A percentile compares a stretch with the other conserved stretches of the same genome.
phyloP scores from a whole-genome alignment of 495 filamentous ascomycete genomes.

The Penicillium tannophilum region DNA sequence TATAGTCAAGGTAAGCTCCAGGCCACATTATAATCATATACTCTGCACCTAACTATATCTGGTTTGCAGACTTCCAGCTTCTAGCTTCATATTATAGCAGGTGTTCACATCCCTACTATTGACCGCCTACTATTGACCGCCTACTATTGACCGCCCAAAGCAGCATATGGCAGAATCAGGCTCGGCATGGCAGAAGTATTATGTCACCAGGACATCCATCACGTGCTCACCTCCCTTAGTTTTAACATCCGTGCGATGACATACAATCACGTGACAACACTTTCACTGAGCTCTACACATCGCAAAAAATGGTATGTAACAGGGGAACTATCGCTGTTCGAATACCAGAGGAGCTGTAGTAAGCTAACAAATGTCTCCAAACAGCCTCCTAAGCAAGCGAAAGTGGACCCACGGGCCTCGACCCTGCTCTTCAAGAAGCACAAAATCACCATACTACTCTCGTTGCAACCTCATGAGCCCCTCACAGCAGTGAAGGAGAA shows the following conservation, averaged over 20 bases:
- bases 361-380: neutral
- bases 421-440: conserved; percentile 80
- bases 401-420: conserved; percentile 44
- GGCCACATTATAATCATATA: neutral
- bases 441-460: conserved; percentile 75
- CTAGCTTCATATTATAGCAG: neutral
- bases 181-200: too few relatives aligned
- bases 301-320: conserved; percentile 22
- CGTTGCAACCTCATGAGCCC: conserved; percentile 60
- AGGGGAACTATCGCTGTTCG: neutral
- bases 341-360: too few relatives aligned
- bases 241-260: neutral
- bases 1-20: neutral
- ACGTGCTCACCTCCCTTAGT: neutral
- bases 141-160: neutral
- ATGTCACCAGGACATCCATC: neutral
- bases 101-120: neutral
- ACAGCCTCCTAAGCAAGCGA: conserved; percentile 31
- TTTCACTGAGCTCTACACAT: neutral
- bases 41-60: neutral
- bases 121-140: neutral
- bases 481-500: conserved; percentile 63
- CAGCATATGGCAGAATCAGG: too few relatives aligned
- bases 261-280: neutral
- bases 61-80: neutral